Base-by-base conservation (phyloP, 176 grass and related monocot genomes). In the Bothriochloa decipiens region DNA sequence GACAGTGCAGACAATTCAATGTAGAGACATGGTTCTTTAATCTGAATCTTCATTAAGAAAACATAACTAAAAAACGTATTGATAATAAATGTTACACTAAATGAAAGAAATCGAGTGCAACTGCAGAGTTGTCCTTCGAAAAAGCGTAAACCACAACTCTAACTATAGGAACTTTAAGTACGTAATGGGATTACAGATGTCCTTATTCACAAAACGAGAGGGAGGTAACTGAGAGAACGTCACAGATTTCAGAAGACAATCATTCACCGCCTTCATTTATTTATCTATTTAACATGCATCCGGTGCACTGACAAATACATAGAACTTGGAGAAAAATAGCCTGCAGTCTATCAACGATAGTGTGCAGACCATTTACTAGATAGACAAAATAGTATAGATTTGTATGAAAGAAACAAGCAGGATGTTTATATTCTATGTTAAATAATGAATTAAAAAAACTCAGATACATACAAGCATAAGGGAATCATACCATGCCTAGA, bases 271-370 rank as follows among this genome's bases (percentile, higher is more conserved):
- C 43, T 72, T 49, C 55, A 57, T 37, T 60, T 52, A 52, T 52
- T 20, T 53, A 53, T 53, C 16, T 53, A 17, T 53, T 53, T 53
- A 5, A 53, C 20, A 64, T 76, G 64, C 53, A 53, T 47, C 55
- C 36, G 22, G 5, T 73, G 62, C 36, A 80, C 27, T 57, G 33
- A 42, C 22, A 79, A 67, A 76, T 11, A 35, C 11, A 75, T 66
- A 11, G 37, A 84, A 68, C 72, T 47, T 68, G 53, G n/a, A 75
- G 42, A 36, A 13, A 49, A 78, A 85, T 42, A 33, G 16, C 62
- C 49, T 82, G 42, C 22, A 66, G 67, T 25, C n/a, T 70, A 64
- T 87, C 39, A 77, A 87, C 17, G 18, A n/a, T 77, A n/a, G 32
- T 77, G 20, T 4, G 14, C 28, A 63, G 13, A 55, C 77, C 65